phyloP scores from a whole-genome alignment of 2,329 filamentous ascomycete species.

The Fusarium acutatum region DNA sequence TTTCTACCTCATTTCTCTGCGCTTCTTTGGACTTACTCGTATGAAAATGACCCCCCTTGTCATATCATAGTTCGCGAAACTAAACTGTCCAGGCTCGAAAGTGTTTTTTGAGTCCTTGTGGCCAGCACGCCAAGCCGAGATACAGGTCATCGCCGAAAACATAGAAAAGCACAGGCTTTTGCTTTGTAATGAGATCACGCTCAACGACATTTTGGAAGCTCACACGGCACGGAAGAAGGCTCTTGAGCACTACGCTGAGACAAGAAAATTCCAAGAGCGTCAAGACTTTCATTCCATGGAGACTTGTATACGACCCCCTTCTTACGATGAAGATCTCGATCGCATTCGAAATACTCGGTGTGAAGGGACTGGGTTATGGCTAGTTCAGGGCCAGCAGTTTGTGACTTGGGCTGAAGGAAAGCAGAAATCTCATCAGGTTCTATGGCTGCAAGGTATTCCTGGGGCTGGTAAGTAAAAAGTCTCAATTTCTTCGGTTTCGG shows the following conservation, averaged over 20 bases:
- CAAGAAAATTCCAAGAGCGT: neutral
- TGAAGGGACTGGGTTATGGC: neutral
- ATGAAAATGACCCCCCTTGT: accelerated
- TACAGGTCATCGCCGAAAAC: neutral
- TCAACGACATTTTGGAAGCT: neutral
- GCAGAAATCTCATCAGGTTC: neutral
- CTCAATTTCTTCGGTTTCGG: neutral
- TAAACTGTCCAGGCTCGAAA: neutral
- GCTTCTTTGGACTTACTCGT: conserved; percentile 5
- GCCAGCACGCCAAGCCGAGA: neutral
- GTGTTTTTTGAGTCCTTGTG: neutral
- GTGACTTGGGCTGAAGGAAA: neutral
- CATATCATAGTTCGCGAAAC: neutral
- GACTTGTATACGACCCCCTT: neutral
- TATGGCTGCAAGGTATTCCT: neutral
- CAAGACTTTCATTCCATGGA: neutral
- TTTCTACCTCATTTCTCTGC: neutral
- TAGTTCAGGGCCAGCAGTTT: neutral
- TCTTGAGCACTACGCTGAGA: neutral
- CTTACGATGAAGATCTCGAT: neutral
- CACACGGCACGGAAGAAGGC: neutral
- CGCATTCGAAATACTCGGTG: neutral
- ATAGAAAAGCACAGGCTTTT: neutral
- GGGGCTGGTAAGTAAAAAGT: neutral
- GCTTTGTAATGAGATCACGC: neutral